Evolutionary conservation across 495 filamentous ascomycete genomes (phyloP), one percentile per base, ranked within the genome.

Genomic region (Extremus antarcticus): DNA sequence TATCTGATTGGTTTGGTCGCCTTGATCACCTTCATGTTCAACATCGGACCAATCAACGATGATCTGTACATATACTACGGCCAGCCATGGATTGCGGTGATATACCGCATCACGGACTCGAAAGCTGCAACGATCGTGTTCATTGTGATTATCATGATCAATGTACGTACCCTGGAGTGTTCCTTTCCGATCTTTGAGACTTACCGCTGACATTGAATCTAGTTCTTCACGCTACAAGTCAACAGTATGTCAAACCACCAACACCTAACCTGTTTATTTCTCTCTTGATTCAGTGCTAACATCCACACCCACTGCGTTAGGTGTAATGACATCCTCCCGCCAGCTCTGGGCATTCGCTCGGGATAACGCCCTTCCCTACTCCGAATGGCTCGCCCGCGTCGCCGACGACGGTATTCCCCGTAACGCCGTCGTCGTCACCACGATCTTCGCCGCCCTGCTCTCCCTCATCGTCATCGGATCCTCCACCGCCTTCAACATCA

Each of bases 271-370:
- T n/a, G n/a, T n/a, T n/a, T n/a, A n/a, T n/a, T n/a, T n/a, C n/a
- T n/a, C n/a, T n/a, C n/a, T n/a, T n/a, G n/a, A n/a, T n/a, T n/a
- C n/a, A n/a, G n/a, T n/a, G n/a, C n/a, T n/a, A n/a, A n/a, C n/a
- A n/a, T n/a, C n/a, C n/a, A n/a, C n/a, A 69, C n/a, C 64, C 68
- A 17, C n/a, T n/a, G n/a, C n/a, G n/a, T n/a, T n/a, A n/a, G n/a
- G n/a, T n/a, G 21, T 56, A 8, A 52, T 51, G n/a, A 25, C 53
- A 4, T 16, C 53, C n/a, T 78, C 76, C 11, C 71, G 78, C 25
- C 74, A 75, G 58, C 62, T 67, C 17, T 79, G 76, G 76, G 71
- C 71, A 2, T 78, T 80, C 47, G 73, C 77, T 1, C 65, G 76
- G 4, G 76, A 79, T 51, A 55, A 65, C 16, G 76, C 71, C 16